phyloP scores from a whole-genome alignment of 345 rosid species.

The Euphorbia pulcherrima region DNA sequence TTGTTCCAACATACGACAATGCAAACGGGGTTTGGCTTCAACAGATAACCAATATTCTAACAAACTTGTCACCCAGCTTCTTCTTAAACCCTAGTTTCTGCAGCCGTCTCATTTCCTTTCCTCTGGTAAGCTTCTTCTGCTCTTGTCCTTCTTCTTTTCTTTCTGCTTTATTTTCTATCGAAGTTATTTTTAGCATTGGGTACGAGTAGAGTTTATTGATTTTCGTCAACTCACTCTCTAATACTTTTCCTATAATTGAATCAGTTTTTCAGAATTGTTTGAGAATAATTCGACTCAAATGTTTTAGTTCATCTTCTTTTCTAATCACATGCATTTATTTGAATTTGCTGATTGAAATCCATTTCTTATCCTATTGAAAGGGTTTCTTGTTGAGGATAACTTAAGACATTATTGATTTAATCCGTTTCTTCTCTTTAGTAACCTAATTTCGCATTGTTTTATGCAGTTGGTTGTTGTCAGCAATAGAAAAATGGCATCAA shows the following conservation, averaged over 20 bases:
- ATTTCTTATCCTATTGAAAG: background rate
- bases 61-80: background rate
- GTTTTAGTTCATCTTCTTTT: background rate
- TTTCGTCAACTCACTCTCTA: no score
- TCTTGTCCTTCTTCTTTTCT: background rate
- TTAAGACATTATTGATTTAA: background rate
- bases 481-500: constrained; percentile 60
- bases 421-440: background rate
- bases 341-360: background rate
- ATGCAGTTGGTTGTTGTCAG: background rate
- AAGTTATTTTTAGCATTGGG: no score
- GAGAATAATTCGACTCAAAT: background rate
- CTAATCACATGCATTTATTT: background rate
- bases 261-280: background rate
- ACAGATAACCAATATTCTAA: background rate
- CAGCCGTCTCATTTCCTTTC: background rate
- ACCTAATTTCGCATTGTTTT: background rate
- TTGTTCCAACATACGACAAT: background rate
- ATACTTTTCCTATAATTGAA: background rate
- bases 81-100: background rate
- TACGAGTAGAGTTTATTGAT: no score
- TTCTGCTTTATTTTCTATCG: no score
- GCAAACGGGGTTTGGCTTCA: background rate
- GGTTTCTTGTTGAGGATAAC: background rate
- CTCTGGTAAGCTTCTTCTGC: background rate